Conservation (phyloP, 345 rosid genomes). For the Brassica incana region DNA sequence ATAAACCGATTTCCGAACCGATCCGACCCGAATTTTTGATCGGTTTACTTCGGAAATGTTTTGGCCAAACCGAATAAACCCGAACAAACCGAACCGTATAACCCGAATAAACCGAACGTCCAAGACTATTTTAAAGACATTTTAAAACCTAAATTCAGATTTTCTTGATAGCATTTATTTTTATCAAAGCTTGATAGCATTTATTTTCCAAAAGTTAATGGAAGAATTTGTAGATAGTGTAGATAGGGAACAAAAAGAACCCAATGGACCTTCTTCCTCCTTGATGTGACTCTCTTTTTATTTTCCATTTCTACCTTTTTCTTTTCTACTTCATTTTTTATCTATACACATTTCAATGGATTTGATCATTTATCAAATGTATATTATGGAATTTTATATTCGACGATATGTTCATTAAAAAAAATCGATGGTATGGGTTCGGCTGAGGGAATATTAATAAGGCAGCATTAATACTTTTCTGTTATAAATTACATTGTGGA, state of each 20-base stretch:
- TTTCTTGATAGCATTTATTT: neutral
- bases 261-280: slow-evolving; percentile 10
- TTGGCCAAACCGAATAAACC: too few species aligned
- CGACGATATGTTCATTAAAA: neutral
- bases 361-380: neutral
- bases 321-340: too few species aligned
- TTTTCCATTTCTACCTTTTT: too few species aligned
- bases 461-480: neutral
- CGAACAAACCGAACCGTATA: too few species aligned
- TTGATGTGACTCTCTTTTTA: slow-evolving; percentile 20
- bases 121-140: neutral
- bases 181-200: neutral
- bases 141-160: neutral
- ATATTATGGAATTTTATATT: neutral
- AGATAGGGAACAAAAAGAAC: slow-evolving; percentile 33
- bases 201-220: neutral
- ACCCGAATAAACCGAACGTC: too few species aligned
- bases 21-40: too few species aligned
- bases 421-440: neutral
- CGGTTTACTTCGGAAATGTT: too few species aligned
- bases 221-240: neutral
- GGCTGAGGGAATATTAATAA: neutral
- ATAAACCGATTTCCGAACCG: too few species aligned
- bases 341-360: neutral
- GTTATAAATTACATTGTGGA: too few species aligned